Percentiles rank a stretch among this genome's conserved stretches.
Conservation (phyloP, 768 basidiomycete genomes). For the Tricholoma sp. region DNA sequence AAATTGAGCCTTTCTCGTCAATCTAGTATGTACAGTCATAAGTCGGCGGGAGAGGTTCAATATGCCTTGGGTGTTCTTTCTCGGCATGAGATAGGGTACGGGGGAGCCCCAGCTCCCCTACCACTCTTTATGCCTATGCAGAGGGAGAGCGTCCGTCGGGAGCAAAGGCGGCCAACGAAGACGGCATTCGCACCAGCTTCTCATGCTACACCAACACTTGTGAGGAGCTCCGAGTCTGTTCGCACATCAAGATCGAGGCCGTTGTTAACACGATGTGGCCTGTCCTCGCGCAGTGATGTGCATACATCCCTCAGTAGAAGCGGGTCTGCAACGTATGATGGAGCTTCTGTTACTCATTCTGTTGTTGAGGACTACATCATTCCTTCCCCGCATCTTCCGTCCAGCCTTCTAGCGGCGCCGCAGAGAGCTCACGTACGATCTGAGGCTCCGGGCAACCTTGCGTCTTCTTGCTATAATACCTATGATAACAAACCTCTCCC, state of each 20-base stretch:
- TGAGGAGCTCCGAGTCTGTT: background rate
- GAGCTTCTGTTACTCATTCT: slow-evolving; percentile 2
- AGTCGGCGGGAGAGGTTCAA: slow-evolving; percentile 15
- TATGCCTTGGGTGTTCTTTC: slow-evolving; percentile 15
- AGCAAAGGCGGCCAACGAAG: slow-evolving; percentile 4
- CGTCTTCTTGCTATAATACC: background rate
- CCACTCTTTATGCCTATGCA: slow-evolving; percentile 18
- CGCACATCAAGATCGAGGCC: slow-evolving; percentile 5
- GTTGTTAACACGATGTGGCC: background rate
- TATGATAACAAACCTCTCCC: background rate
- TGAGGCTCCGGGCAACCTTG: background rate
- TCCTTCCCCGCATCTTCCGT: slow-evolving; percentile 2
- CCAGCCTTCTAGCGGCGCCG: background rate
- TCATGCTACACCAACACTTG: slow-evolving; percentile 4
- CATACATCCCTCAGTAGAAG: background rate
- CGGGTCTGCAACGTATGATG: background rate
- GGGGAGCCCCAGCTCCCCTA: slow-evolving; percentile 11
- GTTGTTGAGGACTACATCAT: slow-evolving; percentile 5
- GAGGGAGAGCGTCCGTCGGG: background rate
- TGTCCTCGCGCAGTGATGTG: background rate
- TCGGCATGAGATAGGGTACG: slow-evolving; percentile 7
- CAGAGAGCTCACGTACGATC: slow-evolving; percentile 2
- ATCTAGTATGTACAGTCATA: slow-evolving; percentile 12
- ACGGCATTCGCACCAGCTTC: slow-evolving; percentile 8
- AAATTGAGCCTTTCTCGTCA: slow-evolving; percentile 14